phyloP scores from a whole-genome alignment of 352 stramenopile genomes.

The Phytophthora sp. region DNA sequence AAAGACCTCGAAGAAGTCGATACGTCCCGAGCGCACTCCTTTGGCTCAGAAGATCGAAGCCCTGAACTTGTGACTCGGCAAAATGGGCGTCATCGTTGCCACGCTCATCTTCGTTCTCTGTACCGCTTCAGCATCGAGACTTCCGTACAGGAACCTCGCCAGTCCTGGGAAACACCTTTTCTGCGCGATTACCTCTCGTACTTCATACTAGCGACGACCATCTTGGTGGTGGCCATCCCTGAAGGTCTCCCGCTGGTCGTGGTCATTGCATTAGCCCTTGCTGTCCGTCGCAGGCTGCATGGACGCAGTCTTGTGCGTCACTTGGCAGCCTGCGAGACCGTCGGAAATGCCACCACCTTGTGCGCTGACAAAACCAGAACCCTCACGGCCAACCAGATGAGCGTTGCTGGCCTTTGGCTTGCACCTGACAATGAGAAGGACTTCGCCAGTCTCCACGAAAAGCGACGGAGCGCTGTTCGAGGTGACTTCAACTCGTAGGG shows the following conservation, averaged over 20 bases:
- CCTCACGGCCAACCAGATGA: conserved; percentile 96
- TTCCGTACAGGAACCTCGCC: conserved; percentile 53
- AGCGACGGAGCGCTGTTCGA: not conserved
- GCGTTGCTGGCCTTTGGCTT: conserved; percentile 84
- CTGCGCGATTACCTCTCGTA: conserved; percentile 66
- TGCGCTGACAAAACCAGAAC: conserved; percentile 97
- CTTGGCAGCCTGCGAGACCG: conserved; percentile 96
- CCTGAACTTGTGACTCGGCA: conserved; percentile 75
- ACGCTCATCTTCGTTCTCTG: conserved; percentile 67
- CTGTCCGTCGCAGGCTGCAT: conserved; percentile 95
- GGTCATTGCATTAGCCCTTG: conserved; percentile 89
- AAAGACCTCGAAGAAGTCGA: conserved; percentile 14
- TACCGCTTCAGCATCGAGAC: conserved; percentile 60
- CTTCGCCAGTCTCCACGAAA: conserved; percentile 11
- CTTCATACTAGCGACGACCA: conserved; percentile 92
- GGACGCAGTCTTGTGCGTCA: conserved; percentile 97
- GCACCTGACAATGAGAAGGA: conserved; percentile 15
- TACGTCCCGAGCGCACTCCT: conserved; percentile 44
- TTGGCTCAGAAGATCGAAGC: conserved; percentile 81
- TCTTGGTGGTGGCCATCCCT: conserved; percentile 84
- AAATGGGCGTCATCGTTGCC: conserved; percentile 61
- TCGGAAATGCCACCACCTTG: conserved; percentile 97
- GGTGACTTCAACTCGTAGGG: conserved; percentile 24
- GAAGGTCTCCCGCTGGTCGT: conserved; percentile 92
- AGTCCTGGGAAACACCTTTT: conserved; percentile 44